These are phyloP conservation scores for Volvox reticuliferus DNA, from an alignment of 139 green algal genomes.

Conservation along the genomic window DNA sequence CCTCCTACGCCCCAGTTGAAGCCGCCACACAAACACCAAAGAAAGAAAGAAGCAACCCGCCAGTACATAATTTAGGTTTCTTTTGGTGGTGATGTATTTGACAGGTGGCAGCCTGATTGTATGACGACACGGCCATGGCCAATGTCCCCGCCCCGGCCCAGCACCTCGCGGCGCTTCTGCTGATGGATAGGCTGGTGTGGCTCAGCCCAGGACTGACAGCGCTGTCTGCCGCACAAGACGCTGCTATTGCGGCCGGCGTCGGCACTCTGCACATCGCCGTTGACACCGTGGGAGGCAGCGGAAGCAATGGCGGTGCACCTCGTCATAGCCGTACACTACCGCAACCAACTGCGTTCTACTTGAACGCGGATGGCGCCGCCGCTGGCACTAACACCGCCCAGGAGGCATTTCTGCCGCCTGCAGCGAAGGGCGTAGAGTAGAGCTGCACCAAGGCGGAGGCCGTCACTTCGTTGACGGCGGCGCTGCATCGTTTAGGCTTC, in stretches of 20 bases:
- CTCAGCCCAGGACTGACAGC: slow-evolving; percentile 14
- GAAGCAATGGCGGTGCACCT: background rate
- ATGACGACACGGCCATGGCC: slow-evolving; percentile 52
- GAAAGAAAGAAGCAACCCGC: no score
- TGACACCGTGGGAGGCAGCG: background rate
- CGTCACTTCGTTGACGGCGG: background rate
- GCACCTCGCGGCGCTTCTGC: slow-evolving; percentile 43
- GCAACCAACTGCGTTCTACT: background rate
- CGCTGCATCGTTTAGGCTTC: slow-evolving; percentile 26
- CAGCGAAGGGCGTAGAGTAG: slow-evolving; percentile 16
- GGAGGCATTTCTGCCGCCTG: slow-evolving; percentile 19
- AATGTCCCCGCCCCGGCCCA: slow-evolving; percentile 26
- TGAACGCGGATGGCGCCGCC: background rate
- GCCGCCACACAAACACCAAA: no score
- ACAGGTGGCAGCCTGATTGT: slow-evolving; percentile 58
- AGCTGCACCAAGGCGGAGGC: slow-evolving; percentile 5
- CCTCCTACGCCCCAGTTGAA: no score
- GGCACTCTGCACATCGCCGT: slow-evolving; percentile 30
- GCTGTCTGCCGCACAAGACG: background rate
- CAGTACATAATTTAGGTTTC: background rate
- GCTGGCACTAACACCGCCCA: background rate
- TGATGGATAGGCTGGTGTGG: slow-evolving; percentile 8
- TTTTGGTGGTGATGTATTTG: background rate
- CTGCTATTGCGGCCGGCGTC: background rate
- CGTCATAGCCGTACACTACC: slow-evolving; percentile 28